Base-by-base conservation (phyloP, 371 early-diverging fungal species). In the Homolaphlyctis polyrhiza region DNA sequence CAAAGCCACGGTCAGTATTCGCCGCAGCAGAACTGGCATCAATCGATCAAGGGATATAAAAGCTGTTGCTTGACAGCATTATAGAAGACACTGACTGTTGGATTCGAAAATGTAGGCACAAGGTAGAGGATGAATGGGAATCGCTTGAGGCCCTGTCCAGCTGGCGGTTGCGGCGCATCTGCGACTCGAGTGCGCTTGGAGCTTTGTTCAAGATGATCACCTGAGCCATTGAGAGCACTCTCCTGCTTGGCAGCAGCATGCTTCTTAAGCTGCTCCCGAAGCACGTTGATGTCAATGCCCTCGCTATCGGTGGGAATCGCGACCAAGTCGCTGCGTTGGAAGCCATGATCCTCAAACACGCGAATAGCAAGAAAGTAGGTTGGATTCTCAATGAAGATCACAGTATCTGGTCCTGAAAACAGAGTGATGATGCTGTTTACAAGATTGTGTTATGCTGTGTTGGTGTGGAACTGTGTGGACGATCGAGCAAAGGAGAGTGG, bases 91-190 rank as follows among this genome's bases (percentile, higher is more conserved):
- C n/a, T n/a, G n/a, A 62, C 62, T 1, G 83, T 78, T 8, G 86
- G 86, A 32, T 87, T 87, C 23, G 82, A 80, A 65, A 73, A 83
- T 0, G 83, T 85, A 2, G 87, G 86, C 5, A 87, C 85, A 52
- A 81, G 74, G 60, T 82, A 87, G 2, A 87, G 64, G 11, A 85
- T 70, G 54, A 68, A 74, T 8, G 66, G 35, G 54, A 65, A 75
- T 32, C 67, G 60, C 4, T 54, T 62, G 45, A 14, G 43, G 25
- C 18, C 23, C 36, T 58, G 25, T 13, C 27, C 47, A 8, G 35
- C n/a, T 30, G 60, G 13, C 70, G 65, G 16, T 59, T 30, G 36
- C 0, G 55, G 57, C n/a, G 29, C n/a, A 1, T n/a, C n/a, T n/a
- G n/a, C n/a, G n/a, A n/a, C n/a, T n/a, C n/a, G n/a, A n/a, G n/a